phyloP scores from a whole-genome alignment of 768 basidiomycete species.

The Suillus ampliporus region DNA sequence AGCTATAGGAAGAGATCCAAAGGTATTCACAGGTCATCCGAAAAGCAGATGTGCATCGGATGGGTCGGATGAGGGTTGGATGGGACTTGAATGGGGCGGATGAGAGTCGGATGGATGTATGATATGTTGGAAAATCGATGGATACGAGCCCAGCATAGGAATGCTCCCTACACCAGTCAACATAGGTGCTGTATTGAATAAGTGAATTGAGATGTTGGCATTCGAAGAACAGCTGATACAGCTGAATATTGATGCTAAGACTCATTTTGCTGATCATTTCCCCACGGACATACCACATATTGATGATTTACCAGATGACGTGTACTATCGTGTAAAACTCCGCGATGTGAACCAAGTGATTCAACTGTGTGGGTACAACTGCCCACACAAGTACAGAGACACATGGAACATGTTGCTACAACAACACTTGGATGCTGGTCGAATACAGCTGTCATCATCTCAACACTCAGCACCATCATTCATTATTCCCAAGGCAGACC shows the following conservation, averaged over 20 bases:
- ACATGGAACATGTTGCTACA: conserved; percentile 41
- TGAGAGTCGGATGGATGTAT: too few species aligned
- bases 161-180: not conserved
- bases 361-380: conserved; percentile 34
- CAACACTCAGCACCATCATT: conserved; percentile 42
- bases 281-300: conserved; percentile 30
- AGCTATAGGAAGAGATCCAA: too few species aligned
- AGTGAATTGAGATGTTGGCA: too few species aligned
- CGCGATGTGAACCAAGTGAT: conserved; percentile 35
- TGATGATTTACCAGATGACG: conserved; percentile 26
- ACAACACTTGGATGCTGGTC: conserved; percentile 40
- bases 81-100: too few species aligned
- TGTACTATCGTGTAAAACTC: conserved; percentile 29
- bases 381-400: conserved; percentile 39
- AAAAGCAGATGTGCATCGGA: too few species aligned
- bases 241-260: conserved; percentile 1
- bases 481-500: conserved; percentile 43
- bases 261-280: conserved; percentile 27
- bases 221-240: too few species aligned
- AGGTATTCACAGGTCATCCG: too few species aligned
- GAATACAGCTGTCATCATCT: conserved; percentile 34
- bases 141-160: too few species aligned
- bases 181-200: not conserved
- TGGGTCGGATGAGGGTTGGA: too few species aligned
- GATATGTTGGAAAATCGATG: too few species aligned